phyloP scores from a whole-genome alignment of 192 early-diverging fungal species.

The Backusella circina region DNA sequence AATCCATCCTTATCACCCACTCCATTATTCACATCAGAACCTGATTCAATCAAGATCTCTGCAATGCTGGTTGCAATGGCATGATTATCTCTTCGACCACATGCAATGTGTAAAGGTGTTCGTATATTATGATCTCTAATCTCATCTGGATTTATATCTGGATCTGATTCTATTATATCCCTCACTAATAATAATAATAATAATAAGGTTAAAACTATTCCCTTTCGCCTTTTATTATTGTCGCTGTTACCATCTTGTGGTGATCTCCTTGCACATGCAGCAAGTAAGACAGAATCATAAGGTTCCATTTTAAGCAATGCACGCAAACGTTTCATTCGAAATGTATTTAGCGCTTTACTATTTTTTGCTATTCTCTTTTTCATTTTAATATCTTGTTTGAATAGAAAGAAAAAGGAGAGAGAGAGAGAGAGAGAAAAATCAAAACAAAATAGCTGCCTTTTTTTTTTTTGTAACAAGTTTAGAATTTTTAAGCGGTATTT shows the following conservation, averaged over 20 bases:
- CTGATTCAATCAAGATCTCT: constrained; percentile 21
- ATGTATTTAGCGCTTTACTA: background rate
- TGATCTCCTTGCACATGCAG: constrained; percentile 17
- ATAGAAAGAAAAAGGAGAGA: too few relatives aligned
- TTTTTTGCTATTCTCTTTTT: background rate
- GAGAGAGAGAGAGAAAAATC: too few relatives aligned
- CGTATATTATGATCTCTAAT: constrained; percentile 34
- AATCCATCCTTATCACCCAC: constrained; percentile 32
- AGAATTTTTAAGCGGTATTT: too few relatives aligned
- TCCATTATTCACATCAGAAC: constrained; percentile 35
- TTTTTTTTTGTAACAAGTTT: too few relatives aligned
- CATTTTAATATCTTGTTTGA: too few relatives aligned
- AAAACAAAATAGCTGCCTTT: too few relatives aligned
- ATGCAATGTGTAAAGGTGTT: constrained; percentile 34
- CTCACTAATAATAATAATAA: constrained; percentile 1
- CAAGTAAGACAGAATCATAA: constrained; percentile 4
- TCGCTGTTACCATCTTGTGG: constrained; percentile 3
- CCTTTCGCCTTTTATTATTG: too few relatives aligned
- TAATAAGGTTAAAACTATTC: too few relatives aligned
- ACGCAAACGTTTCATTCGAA: background rate
- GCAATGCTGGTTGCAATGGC: constrained; percentile 26
- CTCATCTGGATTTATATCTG: constrained; percentile 20
- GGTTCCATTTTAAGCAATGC: constrained; percentile 14
- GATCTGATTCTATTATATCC: constrained; percentile 1
- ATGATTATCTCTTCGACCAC: constrained; percentile 24